Evolutionary conservation across 345 rosid genomes (phyloP).

Genomic region (Brassica carinata): DNA sequence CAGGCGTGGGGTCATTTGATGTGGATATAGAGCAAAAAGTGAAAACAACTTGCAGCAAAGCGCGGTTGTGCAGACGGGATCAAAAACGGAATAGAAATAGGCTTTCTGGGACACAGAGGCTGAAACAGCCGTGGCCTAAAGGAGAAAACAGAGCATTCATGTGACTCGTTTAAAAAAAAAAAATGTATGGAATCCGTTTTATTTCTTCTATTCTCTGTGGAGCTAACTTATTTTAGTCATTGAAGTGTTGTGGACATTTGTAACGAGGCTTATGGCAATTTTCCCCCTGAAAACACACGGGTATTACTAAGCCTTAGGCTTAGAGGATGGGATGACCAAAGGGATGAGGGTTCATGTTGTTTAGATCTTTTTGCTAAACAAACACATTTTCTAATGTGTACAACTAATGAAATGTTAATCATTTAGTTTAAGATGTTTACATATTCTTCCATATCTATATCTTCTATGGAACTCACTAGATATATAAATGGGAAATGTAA

Average conservation of each 20-base stretch:
- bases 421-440: too few relatives aligned
- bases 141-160: slow-evolving; percentile 1
- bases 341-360: slow-evolving; percentile 18
- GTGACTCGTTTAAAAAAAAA: slow-evolving; percentile 5
- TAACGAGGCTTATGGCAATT: slow-evolving; percentile 57
- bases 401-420: too few relatives aligned
- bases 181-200: neutral
- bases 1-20: slow-evolving; percentile 75
- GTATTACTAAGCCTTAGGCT: slow-evolving; percentile 47
- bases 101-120: slow-evolving; percentile 57
- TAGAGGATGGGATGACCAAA: slow-evolving; percentile 66
- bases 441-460: too few relatives aligned
- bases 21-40: slow-evolving; percentile 84
- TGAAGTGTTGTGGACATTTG: neutral
- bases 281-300: slow-evolving; percentile 15
- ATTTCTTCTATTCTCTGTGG: neutral
- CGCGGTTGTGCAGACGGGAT: slow-evolving; percentile 71
- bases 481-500: too few relatives aligned
- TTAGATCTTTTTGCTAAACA: too few relatives aligned
- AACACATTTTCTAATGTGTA: too few relatives aligned
- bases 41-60: slow-evolving; percentile 68
- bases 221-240: too few relatives aligned
- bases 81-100: slow-evolving; percentile 76
- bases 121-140: slow-evolving; percentile 25
- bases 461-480: too few relatives aligned